A percentile compares a stretch with the other conserved stretches of the same genome.
These are phyloP conservation scores for Aechmea fasciata DNA, from an alignment of 176 grass and related monocot genomes.

Conservation along the genomic window DNA sequence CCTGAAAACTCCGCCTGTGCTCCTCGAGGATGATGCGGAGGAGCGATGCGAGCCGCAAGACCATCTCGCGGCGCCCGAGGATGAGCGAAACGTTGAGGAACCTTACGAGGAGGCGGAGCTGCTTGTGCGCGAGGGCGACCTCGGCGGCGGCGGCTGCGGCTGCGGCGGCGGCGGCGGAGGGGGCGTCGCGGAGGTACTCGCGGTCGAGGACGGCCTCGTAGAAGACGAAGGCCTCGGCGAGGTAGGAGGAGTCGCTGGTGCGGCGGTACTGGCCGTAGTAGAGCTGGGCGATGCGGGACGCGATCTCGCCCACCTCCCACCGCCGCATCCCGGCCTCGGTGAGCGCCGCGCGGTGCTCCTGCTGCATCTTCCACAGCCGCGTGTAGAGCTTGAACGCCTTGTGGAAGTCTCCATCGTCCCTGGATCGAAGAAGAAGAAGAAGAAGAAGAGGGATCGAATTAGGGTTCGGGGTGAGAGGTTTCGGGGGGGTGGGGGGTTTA, in stretches of 20 bases:
- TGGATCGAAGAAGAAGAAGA: neutral
- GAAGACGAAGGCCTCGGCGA: slow-evolving; percentile 22
- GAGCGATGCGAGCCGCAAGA: slow-evolving; percentile 30
- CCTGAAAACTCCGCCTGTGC: slow-evolving; percentile 64
- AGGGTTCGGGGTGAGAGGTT: neutral
- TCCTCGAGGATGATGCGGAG: slow-evolving; percentile 58
- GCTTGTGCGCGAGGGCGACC: slow-evolving; percentile 45
- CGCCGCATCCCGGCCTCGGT: neutral
- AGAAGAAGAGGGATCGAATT: neutral
- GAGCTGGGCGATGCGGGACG: slow-evolving; percentile 24
- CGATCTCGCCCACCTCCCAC: slow-evolving; percentile 21
- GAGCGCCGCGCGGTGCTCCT: slow-evolving; percentile 4
- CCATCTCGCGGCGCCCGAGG: slow-evolving; percentile 47
- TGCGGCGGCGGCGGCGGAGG: slow-evolving; percentile 3
- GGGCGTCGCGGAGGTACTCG: slow-evolving; percentile 57
- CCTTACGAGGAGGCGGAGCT: slow-evolving; percentile 85
- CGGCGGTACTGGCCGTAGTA: slow-evolving; percentile 16
- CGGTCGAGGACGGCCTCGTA: slow-evolving; percentile 19
- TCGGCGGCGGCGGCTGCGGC: slow-evolving; percentile 26
- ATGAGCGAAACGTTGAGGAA: slow-evolving; percentile 82
- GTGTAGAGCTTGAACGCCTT: slow-evolving; percentile 22
- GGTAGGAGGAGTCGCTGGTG: slow-evolving; percentile 12
- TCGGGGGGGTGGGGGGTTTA: neutral
- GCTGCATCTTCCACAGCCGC: slow-evolving; percentile 18
- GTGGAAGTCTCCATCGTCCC: neutral